Evolutionary conservation across 805 yeast species (phyloP), one percentile per base, ranked within the genome.

Genomic region (Cyberlindnera mississippiensis): DNA sequence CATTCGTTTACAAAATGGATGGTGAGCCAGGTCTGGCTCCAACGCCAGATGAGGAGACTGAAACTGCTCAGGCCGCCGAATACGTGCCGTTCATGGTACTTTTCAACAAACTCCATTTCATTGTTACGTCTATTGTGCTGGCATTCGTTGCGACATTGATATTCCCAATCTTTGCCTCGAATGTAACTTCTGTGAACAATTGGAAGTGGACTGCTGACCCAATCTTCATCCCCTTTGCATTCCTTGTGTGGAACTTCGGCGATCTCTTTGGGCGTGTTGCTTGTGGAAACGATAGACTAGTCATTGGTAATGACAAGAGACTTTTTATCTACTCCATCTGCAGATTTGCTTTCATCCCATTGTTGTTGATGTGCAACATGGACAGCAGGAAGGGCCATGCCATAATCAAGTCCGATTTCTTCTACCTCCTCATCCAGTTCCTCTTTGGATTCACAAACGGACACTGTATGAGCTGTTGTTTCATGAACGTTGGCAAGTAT

Each of bases 101-200:
- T 15, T 83, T 86, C 75, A 44, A 63, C 2, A 83, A 84, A 52
- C 67, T 91, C 38, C 72, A 76, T 47, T 71, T 64, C 42, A 76
- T 89, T 28, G 89, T 79, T 1, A 56, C 75, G 45, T 71, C 96
- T 1, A 85, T 91, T 15, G 81, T 88, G 54, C 56, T 80, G 35
- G 79, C 88, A 0, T 89, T 91, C 57, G 66, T 80, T 8, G 71
- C 85, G 18, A 84, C 97, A 0, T 69, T 91, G 44, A 65, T 78
- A 14, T 91, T 89, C 68, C 96, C 99, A 0, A 91, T 90, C 1
- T 91, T 88, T 72, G 96, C 97, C 8, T 76, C 90, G 8, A 70
- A 69, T 13, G 78, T 81, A 9, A 70, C 73, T 35, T 80, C 87
- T 3, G 73, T 66, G 3, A 66, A 72, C 49, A 64, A 62, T 6